Evolutionary conservation across 1,139 yeast species (phyloP), one percentile per base, ranked within the genome.

Genomic region (Candida frijolesensis): DNA sequence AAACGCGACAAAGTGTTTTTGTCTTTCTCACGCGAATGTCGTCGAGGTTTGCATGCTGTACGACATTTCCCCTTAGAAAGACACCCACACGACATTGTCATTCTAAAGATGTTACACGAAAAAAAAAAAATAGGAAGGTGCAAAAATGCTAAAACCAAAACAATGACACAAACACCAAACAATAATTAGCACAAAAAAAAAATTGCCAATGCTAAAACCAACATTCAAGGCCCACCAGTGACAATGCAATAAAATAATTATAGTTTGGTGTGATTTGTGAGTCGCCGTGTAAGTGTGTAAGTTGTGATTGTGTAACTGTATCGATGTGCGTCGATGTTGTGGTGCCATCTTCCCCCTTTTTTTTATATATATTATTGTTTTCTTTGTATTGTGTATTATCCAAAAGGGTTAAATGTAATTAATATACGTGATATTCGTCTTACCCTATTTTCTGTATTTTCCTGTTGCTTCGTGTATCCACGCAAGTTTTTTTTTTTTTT

Each of bases 121-220:
- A 25, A 39, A 39, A 39, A 11, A 22, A 22, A 18, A 38, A 19
- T n/a, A 22, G 12, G 12, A 16, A 38, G 19, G 12, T 18, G 10
- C 11, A 6, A 37, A 15, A 37, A 30, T 5, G 6, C 4, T 8
- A 30, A 30, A 30, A 30, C 7, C 41, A 37, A 37, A 37, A 37
- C 41, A 37, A 19, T 38, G 22, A 38, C 42, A 38, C 42, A 38
- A 38, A 38, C 42, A 38, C 42, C 42, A 38, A 18, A 8, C 38
- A 14, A 10, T 33, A n/a, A n/a, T 30, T 33, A 33, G 8, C 14
- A 33, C n/a, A 33, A 33, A 33, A 25, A 25, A 25, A 25, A 25
- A 8, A 8, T 25, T 25, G 29, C 22, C 22, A 19, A 19, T 19
- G 4, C 4, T 19, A 19, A 19, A 19, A 19, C 4, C 22, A 25